Percentiles rank a stretch among this genome's conserved stretches.
Conservation (phyloP, 495 filamentous ascomycete genomes). For the Podospora tetraspora region DNA sequence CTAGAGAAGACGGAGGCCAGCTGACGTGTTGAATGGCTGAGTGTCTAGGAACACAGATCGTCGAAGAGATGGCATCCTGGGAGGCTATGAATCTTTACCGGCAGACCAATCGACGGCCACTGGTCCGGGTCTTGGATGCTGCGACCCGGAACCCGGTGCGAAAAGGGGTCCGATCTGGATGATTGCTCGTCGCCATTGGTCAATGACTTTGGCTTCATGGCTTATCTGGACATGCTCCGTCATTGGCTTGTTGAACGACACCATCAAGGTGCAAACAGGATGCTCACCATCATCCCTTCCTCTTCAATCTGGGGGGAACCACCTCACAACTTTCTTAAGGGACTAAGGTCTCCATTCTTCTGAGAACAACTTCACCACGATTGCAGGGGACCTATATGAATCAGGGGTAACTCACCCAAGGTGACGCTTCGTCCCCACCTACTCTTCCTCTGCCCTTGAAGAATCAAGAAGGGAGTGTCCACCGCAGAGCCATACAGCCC, state of each 20-base stretch:
- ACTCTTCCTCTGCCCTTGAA: not conserved
- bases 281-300: too few relatives aligned
- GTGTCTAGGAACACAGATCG: not conserved
- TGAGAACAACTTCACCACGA: not conserved
- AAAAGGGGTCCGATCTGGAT: constrained; percentile 4
- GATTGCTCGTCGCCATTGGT: constrained; percentile 1
- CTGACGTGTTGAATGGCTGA: not conserved
- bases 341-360: not conserved
- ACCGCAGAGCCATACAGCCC: too few relatives aligned
- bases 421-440: not conserved
- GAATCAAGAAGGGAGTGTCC: too few relatives aligned
- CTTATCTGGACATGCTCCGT: not conserved
- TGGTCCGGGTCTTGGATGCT: too few relatives aligned
- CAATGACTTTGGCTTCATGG: not conserved
- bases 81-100: not conserved
- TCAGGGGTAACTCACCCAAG: not conserved
- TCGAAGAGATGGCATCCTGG: not conserved
- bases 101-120: not conserved
- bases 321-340: not conserved
- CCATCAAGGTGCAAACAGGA: too few relatives aligned
- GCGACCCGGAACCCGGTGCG: not conserved
- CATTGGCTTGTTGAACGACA: not conserved
- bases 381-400: not conserved
- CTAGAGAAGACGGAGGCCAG: not conserved
- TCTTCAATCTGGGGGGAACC: too few relatives aligned